Base-by-base conservation (phyloP, 2,329 filamentous ascomycete genomes). In the Verruconis gallopava region DNA sequence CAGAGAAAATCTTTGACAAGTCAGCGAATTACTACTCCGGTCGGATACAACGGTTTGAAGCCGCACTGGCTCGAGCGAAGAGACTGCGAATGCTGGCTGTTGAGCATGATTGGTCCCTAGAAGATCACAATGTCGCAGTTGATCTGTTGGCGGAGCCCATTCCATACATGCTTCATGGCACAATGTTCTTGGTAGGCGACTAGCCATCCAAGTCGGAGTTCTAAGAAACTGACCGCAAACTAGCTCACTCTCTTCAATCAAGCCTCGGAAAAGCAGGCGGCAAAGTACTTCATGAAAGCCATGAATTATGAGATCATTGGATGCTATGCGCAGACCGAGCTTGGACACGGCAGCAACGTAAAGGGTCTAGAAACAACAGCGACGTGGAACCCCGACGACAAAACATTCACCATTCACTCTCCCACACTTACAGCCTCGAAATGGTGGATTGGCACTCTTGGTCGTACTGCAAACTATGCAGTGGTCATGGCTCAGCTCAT, bases 401-500 rank as follows among this genome's bases (percentile, higher is more conserved):
- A 83, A 67, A 83, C 77, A 3, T 86, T 88, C 52, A 78, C 68
- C 12, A 68, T 88, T 25, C 76, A 86, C 59, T 84, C 79, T 1
- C 82, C 82, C 6, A 68, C 75, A 47, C 66, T 86, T 43, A 86
- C 82, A 2, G 73, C 81, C 0, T 80, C 79, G 22, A 89, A 89
- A 56, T 89, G 81, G 81, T 88, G 83, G 83, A 85, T 85, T 51
- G 83, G 83, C 1, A 82, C 80, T 9, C 68, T 88, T 3, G 83
- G 82, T 40, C 71, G 79, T 51, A 79, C 78, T 2, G 82, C 83
- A 35, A 88, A 84, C 55, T 71, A 85, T 53, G 82, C 82, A 1
- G 75, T 84, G 2, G 80, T 88, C 3, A 85, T 88, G 70, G 82
- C 83, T 0, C 81, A 86, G 60, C 67, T 88, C 20, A 72, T 78